Base-by-base conservation (phyloP, 192 early-diverging fungal species). In the Mortierella claussenii region DNA sequence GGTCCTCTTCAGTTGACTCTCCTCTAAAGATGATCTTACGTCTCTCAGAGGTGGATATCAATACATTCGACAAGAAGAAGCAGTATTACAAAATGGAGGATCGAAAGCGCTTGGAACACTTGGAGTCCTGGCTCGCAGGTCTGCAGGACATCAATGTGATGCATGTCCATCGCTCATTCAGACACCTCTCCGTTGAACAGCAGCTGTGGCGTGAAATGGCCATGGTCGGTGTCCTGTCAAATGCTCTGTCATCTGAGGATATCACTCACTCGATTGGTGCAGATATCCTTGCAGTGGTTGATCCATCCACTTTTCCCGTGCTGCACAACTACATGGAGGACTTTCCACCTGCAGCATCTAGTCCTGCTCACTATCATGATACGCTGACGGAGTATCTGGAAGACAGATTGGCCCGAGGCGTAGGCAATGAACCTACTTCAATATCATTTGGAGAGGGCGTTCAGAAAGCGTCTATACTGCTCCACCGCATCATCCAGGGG, bases 151-250 rank as follows among this genome's bases (percentile, higher is more conserved):
- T 17, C 0, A 52, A 6, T 6, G 12, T 27, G 6, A 27, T 17
- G 18, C n/a, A 2, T 1, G 12, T 37, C 0, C 42, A 55, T 13
- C n/a, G 30, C 18, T n/a, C n/a, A n/a, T n/a, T n/a, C n/a, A n/a
- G n/a, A n/a, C n/a, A n/a, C n/a, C 26, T 36, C 8, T 1, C 30
- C 2, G 45, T 43, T 0, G 73, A 66, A 49, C 33, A 62, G 13
- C 12, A 45, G 0, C 65, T 76, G 1, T 66, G 73, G 73, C 40
- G 63, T 3, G 73, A 76, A 23, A 66, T 76, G 45, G 64, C 58
- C 6, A 67, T 76, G 73, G 24, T 45, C 1, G 73, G 73, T 13
- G 52, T 62, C 3, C 33, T 76, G 26, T 52, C 65, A 7, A 50
- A 43, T 9, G 24, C 45, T 28, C 12, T 76, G 5, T 12, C 23